A percentile compares a stretch with the other conserved stretches of the same genome.
Conservation (phyloP, 768 basidiomycete species). For the Aureoboletus auriporus region DNA sequence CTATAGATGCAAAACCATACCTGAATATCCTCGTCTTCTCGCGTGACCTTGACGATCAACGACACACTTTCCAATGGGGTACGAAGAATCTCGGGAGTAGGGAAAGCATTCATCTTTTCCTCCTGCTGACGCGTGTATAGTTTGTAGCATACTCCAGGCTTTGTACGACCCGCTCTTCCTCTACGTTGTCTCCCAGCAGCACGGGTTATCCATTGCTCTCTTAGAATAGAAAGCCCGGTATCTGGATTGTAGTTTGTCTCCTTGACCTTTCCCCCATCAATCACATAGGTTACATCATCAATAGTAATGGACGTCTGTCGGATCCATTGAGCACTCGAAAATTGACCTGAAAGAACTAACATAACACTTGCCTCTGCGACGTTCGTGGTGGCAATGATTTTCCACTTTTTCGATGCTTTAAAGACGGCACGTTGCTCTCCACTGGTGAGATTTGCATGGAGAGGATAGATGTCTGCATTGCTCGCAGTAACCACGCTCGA, state of each 20-base stretch:
- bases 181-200: slow-evolving; percentile 82
- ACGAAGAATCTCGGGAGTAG: slow-evolving; percentile 84
- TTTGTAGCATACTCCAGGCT: slow-evolving; percentile 82
- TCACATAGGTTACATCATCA: slow-evolving; percentile 81
- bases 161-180: slow-evolving; percentile 87
- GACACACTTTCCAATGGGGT: slow-evolving; percentile 82
- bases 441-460: slow-evolving; percentile 85
- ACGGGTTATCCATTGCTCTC: slow-evolving; percentile 72
- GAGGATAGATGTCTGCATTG: slow-evolving; percentile 58
- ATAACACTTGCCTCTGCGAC: slow-evolving; percentile 71
- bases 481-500: slow-evolving; percentile 28
- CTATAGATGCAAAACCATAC: slow-evolving; percentile 32
- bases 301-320: slow-evolving; percentile 84
- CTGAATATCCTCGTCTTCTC: slow-evolving; percentile 75
- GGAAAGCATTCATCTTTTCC: slow-evolving; percentile 62
- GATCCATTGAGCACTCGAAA: neutral
- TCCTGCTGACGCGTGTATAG: slow-evolving; percentile 77
- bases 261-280: slow-evolving; percentile 84
- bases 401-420: slow-evolving; percentile 57
- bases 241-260: slow-evolving; percentile 73
- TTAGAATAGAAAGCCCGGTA: slow-evolving; percentile 67
- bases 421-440: slow-evolving; percentile 84
- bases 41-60: slow-evolving; percentile 76
- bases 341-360: no score
- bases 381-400: slow-evolving; percentile 87